phyloP scores from a whole-genome alignment of 495 filamentous ascomycete species.

The Annulohypoxylon bovei region DNA sequence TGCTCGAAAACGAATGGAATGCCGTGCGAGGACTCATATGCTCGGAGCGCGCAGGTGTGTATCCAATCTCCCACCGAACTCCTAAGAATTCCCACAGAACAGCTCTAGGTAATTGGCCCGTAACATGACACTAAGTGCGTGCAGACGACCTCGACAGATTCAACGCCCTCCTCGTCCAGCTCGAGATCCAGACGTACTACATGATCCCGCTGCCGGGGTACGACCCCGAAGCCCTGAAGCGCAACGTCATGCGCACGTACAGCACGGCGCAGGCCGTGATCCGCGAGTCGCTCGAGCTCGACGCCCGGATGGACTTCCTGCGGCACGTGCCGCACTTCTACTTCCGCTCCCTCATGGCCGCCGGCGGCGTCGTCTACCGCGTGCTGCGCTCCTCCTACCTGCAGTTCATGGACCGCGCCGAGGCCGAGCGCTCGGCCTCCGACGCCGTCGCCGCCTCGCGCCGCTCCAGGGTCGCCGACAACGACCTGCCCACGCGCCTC shows the following conservation, averaged over 20 bases:
- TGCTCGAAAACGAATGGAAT: conserved; percentile 57
- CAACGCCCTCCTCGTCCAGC: conserved; percentile 51
- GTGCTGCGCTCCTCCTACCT: conserved; percentile 51
- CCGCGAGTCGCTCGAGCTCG: conserved; percentile 43
- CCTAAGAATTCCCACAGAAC: neutral
- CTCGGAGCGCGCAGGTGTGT: conserved; percentile 53
- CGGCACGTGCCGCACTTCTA: conserved; percentile 54
- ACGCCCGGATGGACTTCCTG: conserved; percentile 47
- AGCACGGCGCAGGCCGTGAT: conserved; percentile 52
- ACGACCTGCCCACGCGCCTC: conserved; percentile 49
- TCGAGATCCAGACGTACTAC: conserved; percentile 60
- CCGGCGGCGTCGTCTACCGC: conserved; percentile 53
- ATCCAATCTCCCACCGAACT: neutral
- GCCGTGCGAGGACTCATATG: conserved; percentile 52
- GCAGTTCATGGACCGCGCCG: conserved; percentile 37
- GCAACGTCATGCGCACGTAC: conserved; percentile 53
- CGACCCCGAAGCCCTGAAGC: conserved; percentile 49
- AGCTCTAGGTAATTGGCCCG: too few species aligned
- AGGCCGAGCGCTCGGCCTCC: conserved; percentile 28
- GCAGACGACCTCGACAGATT: conserved; percentile 52
- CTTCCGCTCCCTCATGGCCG: conserved; percentile 50
- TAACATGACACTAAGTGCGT: neutral
- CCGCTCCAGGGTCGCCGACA: conserved; percentile 38
- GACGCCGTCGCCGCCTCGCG: conserved; percentile 32
- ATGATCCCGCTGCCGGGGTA: conserved; percentile 53